Percentiles rank a stretch among this genome's conserved stretches.
These are phyloP conservation scores for Chlorophyllum brunneum DNA, from an alignment of 768 basidiomycete species.

Conservation along the genomic window DNA sequence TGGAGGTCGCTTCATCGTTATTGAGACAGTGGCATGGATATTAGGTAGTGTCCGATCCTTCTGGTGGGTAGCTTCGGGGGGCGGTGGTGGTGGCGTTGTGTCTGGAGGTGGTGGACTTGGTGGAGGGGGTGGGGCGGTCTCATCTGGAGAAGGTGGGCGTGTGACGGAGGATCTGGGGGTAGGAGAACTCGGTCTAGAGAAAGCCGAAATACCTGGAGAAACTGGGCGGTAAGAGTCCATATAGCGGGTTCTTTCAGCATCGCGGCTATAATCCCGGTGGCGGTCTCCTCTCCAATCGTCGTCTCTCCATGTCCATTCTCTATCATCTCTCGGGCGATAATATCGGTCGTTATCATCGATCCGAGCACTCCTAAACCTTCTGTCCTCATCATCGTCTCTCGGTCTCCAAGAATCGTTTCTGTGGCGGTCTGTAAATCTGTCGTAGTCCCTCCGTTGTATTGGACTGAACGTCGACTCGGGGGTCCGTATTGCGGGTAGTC, in stretches of 20 bases:
- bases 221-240: constrained; percentile 20
- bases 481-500: constrained; percentile 36
- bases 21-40: constrained; percentile 2
- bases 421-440: constrained; percentile 25
- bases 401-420: constrained; percentile 21
- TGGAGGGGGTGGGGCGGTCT: constrained; percentile 12
- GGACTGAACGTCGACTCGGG: constrained; percentile 35
- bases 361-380: constrained; percentile 24
- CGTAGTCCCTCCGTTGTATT: constrained; percentile 29
- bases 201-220: constrained; percentile 17
- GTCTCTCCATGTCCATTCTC: constrained; percentile 32
- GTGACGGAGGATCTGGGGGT: constrained; percentile 14
- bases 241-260: constrained; percentile 20
- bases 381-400: constrained; percentile 25
- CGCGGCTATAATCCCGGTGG: constrained; percentile 18
- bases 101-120: constrained; percentile 19
- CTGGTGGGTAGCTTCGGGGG: constrained; percentile 17
- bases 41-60: constrained; percentile 6
- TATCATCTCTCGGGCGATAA: constrained; percentile 26
- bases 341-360: constrained; percentile 18
- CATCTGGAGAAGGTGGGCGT: constrained; percentile 19
- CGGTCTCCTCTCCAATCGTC: constrained; percentile 18
- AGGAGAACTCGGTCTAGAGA: constrained; percentile 18
- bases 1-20: constrained; percentile 7
- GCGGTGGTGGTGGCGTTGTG: constrained; percentile 19